Evolutionary conservation across 2,329 filamentous ascomycete genomes (phyloP).

Genomic region (Penicillium sp.): DNA sequence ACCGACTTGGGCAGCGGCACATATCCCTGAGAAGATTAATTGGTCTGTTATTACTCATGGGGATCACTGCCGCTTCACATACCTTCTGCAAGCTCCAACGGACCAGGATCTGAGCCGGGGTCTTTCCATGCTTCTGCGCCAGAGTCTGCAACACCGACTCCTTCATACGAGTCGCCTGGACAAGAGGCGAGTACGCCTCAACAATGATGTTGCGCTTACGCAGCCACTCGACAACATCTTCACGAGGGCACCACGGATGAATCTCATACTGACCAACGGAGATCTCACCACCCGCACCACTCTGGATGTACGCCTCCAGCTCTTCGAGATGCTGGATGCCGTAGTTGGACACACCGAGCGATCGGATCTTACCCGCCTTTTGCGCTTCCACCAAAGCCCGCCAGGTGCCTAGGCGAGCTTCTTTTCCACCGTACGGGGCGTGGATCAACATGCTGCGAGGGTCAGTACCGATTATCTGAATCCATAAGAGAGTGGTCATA

Average conservation of each 20-base stretch:
- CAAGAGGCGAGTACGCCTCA: slow-evolving; percentile 50
- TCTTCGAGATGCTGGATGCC: slow-evolving; percentile 39
- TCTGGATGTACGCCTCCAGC: slow-evolving; percentile 37
- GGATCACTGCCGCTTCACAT: too few species aligned
- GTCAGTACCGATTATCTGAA: slow-evolving; percentile 4
- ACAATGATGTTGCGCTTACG: slow-evolving; percentile 56
- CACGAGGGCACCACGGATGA: slow-evolving; percentile 78
- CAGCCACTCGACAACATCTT: slow-evolving; percentile 75
- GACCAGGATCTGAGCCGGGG: slow-evolving; percentile 53
- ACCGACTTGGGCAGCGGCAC: slow-evolving; percentile 59
- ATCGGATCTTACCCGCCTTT: slow-evolving; percentile 36
- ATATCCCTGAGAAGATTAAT: slow-evolving; percentile 48
- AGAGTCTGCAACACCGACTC: slow-evolving; percentile 50
- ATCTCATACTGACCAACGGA: slow-evolving; percentile 84
- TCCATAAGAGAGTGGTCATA: slow-evolving; percentile 30
- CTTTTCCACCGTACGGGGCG: slow-evolving; percentile 36
- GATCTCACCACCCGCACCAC: slow-evolving; percentile 56
- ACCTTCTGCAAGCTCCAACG: slow-evolving; percentile 58
- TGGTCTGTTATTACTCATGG: too few species aligned
- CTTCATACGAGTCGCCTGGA: slow-evolving; percentile 44
- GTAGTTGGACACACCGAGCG: slow-evolving; percentile 40
- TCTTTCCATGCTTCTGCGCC: slow-evolving; percentile 54
- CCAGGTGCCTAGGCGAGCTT: slow-evolving; percentile 37
- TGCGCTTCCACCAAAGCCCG: slow-evolving; percentile 39
- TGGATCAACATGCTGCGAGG: slow-evolving; percentile 35